Evolutionary conservation across 768 basidiomycete species (phyloP), one percentile per base, ranked within the genome.

Genomic region (Rhizopogon vulgaris): DNA sequence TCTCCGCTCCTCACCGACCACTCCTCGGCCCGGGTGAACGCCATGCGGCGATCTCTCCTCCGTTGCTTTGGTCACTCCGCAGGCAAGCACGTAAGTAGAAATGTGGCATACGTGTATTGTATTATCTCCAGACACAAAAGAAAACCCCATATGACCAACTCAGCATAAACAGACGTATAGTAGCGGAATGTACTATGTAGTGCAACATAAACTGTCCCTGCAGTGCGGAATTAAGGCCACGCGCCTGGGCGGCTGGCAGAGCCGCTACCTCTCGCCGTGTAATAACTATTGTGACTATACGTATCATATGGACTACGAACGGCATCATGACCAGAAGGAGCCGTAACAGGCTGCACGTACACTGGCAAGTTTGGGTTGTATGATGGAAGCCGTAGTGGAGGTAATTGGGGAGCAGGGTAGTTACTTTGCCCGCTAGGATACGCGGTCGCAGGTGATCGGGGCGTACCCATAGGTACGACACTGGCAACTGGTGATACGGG

Each of bases 1-100:
- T 64, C 63, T 42, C 70, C 67, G 64, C 64, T 66, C 56, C 42
- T 39, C 49, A 59, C 60, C 59, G 61, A 63, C 48, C 7, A 46
- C 10, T 28, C 24, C 38, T 47, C 43, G 43, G 43, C 49, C 47
- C 49, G 49, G 10, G 11, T 12, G 32, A 11, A 55, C 18, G 32
- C 40, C 38, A 32, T 47, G 50, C 54, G 54, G 61, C 47, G 40
- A 51, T 45, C 47, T 25, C 52, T 24, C 27, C 25, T 48, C 38
- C 43, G 28, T 45, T 15, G 3, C 30, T 22, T 22, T 22, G 22
- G 22, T n/a, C n/a, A n/a, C n/a, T n/a, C n/a, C n/a, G n/a, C n/a
- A 22, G 30, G 18, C 17, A 18, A 45, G 30, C 18, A 45, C 43
- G 43, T 45, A 32, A 45, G 32, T 45, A 28, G 4, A 14, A 12